A percentile compares a stretch with the other conserved stretches of the same genome.
Evolutionary conservation across 495 filamentous ascomycete genomes (phyloP).

Genomic region (Aspergillus nidulans): DNA sequence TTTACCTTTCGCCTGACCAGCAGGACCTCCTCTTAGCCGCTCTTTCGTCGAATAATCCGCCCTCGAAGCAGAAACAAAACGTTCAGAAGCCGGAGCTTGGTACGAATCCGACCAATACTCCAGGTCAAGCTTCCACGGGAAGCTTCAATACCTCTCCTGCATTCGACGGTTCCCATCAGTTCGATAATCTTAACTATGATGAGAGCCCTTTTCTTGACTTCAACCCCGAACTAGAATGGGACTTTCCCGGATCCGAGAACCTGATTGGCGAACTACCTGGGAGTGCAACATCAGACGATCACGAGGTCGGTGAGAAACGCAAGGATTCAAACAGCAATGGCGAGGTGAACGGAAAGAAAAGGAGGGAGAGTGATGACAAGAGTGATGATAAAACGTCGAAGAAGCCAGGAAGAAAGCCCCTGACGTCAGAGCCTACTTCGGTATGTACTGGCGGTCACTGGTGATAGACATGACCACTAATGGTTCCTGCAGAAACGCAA

Average conservation of each 20-base stretch:
- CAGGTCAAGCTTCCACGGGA: constrained; percentile 29
- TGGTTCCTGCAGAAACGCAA: constrained; percentile 79
- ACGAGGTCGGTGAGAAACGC: constrained; percentile 56
- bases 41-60: constrained; percentile 69
- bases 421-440: constrained; percentile 92
- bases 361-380: constrained; percentile 57
- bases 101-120: constrained; percentile 26
- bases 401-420: constrained; percentile 93
- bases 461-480: background rate
- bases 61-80: constrained; percentile 27
- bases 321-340: constrained; percentile 75
- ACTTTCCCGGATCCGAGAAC: constrained; percentile 53
- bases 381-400: constrained; percentile 69
- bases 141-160: constrained; percentile 46
- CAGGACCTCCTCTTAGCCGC: constrained; percentile 85
- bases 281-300: constrained; percentile 48
- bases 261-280: constrained; percentile 77
- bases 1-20: constrained; percentile 77
- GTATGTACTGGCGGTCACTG: constrained; percentile 51
- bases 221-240: constrained; percentile 68
- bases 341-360: constrained; percentile 68
- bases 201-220: constrained; percentile 83
- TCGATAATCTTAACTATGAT: constrained; percentile 49
- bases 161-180: constrained; percentile 47
- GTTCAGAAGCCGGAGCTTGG: constrained; percentile 27